Conservation (phyloP, 768 basidiomycete species). For the Calvatia gigantea region DNA sequence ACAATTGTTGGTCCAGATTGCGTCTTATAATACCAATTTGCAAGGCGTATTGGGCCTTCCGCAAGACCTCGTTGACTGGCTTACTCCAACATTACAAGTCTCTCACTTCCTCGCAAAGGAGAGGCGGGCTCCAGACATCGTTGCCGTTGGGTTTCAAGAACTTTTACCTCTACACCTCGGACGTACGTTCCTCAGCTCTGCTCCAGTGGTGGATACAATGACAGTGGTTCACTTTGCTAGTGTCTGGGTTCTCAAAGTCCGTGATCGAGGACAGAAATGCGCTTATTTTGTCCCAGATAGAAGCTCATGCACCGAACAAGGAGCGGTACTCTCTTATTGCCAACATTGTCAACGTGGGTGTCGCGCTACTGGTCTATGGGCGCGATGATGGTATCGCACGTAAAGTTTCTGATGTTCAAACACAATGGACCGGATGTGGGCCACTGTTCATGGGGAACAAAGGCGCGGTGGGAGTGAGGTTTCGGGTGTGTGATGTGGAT, state of each 20-base stretch:
- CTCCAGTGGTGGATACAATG: no score
- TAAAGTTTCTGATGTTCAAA: slow-evolving; percentile 60
- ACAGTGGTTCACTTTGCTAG: slow-evolving; percentile 32
- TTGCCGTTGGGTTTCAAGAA: slow-evolving; percentile 94
- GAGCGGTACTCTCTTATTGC: slow-evolving; percentile 78
- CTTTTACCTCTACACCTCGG: slow-evolving; percentile 86
- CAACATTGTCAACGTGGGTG: slow-evolving; percentile 79
- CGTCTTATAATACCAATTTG: slow-evolving; percentile 89
- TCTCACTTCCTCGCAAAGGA: slow-evolving; percentile 66
- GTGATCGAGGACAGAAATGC: slow-evolving; percentile 67
- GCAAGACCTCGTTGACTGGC: slow-evolving; percentile 90
- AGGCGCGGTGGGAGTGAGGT: slow-evolving; percentile 86
- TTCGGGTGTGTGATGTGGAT: slow-evolving; percentile 61
- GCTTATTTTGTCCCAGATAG: slow-evolving; percentile 74
- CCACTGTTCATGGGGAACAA: slow-evolving; percentile 89
- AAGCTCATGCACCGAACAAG: slow-evolving; percentile 65
- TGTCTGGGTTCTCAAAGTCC: slow-evolving; percentile 70
- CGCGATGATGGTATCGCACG: slow-evolving; percentile 65
- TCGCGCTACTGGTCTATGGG: slow-evolving; percentile 85
- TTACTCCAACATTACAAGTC: slow-evolving; percentile 76
- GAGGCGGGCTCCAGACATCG: slow-evolving; percentile 72
- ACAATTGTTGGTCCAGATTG: slow-evolving; percentile 69
- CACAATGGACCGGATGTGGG: slow-evolving; percentile 72
- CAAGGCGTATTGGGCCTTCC: slow-evolving; percentile 72
- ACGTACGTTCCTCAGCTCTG: slow-evolving; percentile 45